Conservation (phyloP, 1,284 basidiomycete species). For the Ustilago nuda region DNA sequence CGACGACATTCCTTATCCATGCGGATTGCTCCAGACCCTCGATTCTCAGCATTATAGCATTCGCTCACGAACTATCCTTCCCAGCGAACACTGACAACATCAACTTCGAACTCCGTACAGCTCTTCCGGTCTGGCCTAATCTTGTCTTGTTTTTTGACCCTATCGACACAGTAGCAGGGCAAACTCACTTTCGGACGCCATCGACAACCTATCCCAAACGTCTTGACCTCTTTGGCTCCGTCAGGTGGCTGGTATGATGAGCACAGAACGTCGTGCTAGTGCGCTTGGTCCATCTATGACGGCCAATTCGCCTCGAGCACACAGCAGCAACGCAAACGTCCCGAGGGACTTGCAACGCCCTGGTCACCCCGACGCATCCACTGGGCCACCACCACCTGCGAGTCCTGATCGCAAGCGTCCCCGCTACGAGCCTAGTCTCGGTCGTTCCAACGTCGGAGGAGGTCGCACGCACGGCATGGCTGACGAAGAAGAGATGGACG, state of each 20-base stretch:
- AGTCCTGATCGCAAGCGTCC: slow-evolving; percentile 46
- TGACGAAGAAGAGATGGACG: slow-evolving; percentile 46
- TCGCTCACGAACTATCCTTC: background rate
- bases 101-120: background rate
- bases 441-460: slow-evolving; percentile 4
- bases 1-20: background rate
- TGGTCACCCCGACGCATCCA: slow-evolving; percentile 8
- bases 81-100: background rate
- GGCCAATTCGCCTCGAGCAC: slow-evolving; percentile 33
- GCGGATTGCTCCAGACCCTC: background rate
- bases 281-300: slow-evolving; percentile 25
- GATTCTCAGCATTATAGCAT: background rate
- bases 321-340: slow-evolving; percentile 16
- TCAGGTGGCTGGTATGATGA: slow-evolving; percentile 43
- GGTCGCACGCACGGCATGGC: slow-evolving; percentile 11
- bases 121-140: background rate
- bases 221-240: background rate
- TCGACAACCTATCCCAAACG: background rate
- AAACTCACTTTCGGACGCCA: background rate
- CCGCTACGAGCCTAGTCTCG: slow-evolving; percentile 26
- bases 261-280: slow-evolving; percentile 48
- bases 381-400: slow-evolving; percentile 9
- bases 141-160: background rate
- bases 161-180: background rate
- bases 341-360: slow-evolving; percentile 31